Base-by-base conservation (phyloP, 1,139 yeast species). In the Taphrina deformans region DNA sequence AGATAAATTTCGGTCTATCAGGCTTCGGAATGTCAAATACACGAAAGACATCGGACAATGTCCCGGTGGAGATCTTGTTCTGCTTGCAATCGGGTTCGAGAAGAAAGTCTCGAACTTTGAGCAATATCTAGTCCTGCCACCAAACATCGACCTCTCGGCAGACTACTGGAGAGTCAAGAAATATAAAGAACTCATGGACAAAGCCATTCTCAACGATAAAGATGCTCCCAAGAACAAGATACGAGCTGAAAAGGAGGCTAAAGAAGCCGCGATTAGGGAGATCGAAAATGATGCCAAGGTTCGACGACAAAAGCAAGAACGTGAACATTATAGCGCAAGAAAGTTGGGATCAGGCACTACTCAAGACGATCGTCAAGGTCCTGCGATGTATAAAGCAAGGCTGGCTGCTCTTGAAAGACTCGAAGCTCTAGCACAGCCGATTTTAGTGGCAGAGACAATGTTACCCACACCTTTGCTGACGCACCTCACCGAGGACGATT, bases 391-490 rank as follows among this genome's bases (percentile, higher is more conserved):
- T n/a, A 16, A 24, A 21, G 58, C 58, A 7, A 23, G 40, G 6
- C 14, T 14, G 12, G 58, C 58, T 10, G 58, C 58, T 10, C 18
- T 24, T 2, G 27, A 23, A 21, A 31, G 58, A 14, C 45, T 23
- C 16, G 46, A 24, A 24, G 58, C 58, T 2, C 48, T 53, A 4
- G 29, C 45, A 1, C 16, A 16, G 26, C 58, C 58, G 10, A n/a
- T 26, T n/a, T 33, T 40, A 10, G 27, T 38, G 4, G 48, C 62
- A 12, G 24, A 5, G n/a, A 38, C 38, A 14, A 66, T 66, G 68
- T 50, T 65, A 16, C 62, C 68, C 3, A 67, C 68, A 18, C 68
- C 68, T 5, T 23, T 48, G 24, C 60, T 66, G 21, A 44, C 64
- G 21, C 68, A 66, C 26, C 62, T 67, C 27, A 35, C 14, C 7